Evolutionary conservation across 371 early-diverging fungal species (phyloP), one percentile per base, ranked within the genome.

Genomic region (Saksenaea oblongispora): DNA sequence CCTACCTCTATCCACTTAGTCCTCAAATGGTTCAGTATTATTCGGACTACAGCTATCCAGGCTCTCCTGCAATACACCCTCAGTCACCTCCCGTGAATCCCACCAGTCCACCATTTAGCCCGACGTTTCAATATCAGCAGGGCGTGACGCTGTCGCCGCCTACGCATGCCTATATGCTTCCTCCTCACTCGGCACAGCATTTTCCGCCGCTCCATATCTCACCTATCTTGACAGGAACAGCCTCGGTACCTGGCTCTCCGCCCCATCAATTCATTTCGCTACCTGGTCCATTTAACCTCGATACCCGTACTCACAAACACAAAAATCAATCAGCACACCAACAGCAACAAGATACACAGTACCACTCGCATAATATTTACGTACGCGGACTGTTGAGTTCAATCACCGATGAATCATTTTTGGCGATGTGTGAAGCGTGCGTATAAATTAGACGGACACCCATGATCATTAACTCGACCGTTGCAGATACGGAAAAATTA

Each of bases 331-430:
- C 15, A 24, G 26, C 47, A 18, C 34, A 59, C 11, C 65, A 51
- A 5, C 24, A 36, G 13, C 65, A 63, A 39, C 59, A 69, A 54
- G 65, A 66, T 8, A 31, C 26, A 34, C 68, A 73, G 34, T 72
- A 67, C 60, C 80, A 76, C 54, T 56, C 77, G 22, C 77, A 69
- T 57, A 96, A 96, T 69, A 84, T 95, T 36, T 95, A 96, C 63
- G 89, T 96, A 56, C 86, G 93, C 68, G 92, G 92, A 36, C 78
- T 96, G 22, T 73, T 86, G 7, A 70, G 83, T 15, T 79, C 78
- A 3, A 88, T 85, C 56, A 89, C 91, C 0, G 94, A 95, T 69
- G 90, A 90, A 28, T 63, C 75, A 9, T 82, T 96, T 61, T 80
- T 73, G 61, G 80, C 77, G 2, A 71, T 94, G 75, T 90, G 91